Percentiles rank a stretch among this genome's conserved stretches.
These are phyloP conservation scores for Letharia lupina DNA, from an alignment of 495 filamentous ascomycete genomes.

Conservation along the genomic window DNA sequence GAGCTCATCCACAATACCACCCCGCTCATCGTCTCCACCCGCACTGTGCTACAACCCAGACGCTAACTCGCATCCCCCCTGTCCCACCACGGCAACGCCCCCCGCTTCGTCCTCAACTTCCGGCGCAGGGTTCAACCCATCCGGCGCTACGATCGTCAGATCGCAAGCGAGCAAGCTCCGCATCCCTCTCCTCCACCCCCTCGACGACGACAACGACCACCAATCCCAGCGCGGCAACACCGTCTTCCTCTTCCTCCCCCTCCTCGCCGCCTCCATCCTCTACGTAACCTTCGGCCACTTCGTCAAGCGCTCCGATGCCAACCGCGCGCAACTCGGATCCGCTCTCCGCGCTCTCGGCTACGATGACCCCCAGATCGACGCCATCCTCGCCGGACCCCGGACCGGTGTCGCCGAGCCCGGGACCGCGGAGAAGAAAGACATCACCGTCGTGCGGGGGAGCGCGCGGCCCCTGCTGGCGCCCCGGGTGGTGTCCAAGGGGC, in stretches of 20 bases:
- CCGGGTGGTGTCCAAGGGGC: neutral
- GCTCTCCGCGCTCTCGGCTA: neutral
- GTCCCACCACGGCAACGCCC: neutral
- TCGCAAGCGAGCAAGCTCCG: neutral
- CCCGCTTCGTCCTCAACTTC: neutral
- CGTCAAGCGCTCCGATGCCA: too few species aligned
- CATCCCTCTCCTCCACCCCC: neutral
- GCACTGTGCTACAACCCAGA: slow-evolving; percentile 19
- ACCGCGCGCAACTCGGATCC: too few species aligned
- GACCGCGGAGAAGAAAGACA: neutral
- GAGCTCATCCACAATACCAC: neutral
- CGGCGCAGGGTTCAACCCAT: neutral
- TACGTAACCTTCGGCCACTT: neutral
- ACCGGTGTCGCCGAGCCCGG: too few species aligned
- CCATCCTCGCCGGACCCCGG: too few species aligned
- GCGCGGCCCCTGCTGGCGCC: neutral
- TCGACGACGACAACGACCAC: neutral
- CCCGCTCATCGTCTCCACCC: slow-evolving; percentile 1
- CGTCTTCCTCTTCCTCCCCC: neutral
- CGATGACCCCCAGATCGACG: neutral
- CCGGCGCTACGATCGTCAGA: slow-evolving; percentile 5
- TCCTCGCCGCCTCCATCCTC: neutral
- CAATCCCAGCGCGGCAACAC: neutral
- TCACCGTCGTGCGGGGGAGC: neutral
- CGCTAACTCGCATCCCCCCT: slow-evolving; percentile 10